Evolutionary conservation across 768 basidiomycete genomes (phyloP).

Genomic region (Paxillus ammoniavirescens): DNA sequence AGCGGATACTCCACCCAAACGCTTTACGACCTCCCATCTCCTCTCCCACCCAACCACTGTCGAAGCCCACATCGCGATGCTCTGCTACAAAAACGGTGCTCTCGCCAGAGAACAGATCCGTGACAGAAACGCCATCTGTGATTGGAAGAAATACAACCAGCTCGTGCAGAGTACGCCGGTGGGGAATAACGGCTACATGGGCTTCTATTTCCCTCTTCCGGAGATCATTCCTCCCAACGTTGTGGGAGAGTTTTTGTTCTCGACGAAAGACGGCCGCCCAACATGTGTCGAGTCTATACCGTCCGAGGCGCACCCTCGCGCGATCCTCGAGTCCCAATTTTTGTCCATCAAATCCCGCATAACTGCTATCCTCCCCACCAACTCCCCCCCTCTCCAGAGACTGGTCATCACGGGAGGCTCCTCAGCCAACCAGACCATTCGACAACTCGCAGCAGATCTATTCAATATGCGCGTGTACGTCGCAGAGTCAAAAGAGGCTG

Average conservation of each 20-base stretch:
- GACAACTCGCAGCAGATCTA: slow-evolving; percentile 76
- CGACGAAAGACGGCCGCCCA: slow-evolving; percentile 25
- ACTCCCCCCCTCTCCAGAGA: slow-evolving; percentile 51
- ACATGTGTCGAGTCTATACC: slow-evolving; percentile 39
- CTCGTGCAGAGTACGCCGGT: slow-evolving; percentile 52
- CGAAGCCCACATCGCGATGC: slow-evolving; percentile 79
- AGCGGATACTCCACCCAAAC: slow-evolving; percentile 57
- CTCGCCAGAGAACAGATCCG: slow-evolving; percentile 78
- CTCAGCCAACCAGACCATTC: slow-evolving; percentile 68
- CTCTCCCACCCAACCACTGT: slow-evolving; percentile 66
- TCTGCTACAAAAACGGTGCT: slow-evolving; percentile 89
- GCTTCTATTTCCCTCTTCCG: slow-evolving; percentile 48
- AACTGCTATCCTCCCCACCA: slow-evolving; percentile 59
- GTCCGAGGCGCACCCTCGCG: slow-evolving; percentile 56
- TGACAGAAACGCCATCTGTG: slow-evolving; percentile 54
- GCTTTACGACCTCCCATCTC: slow-evolving; percentile 74
- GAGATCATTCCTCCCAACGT: slow-evolving; percentile 26
- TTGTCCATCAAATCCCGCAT: slow-evolving; percentile 77
- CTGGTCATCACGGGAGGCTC: slow-evolving; percentile 81
- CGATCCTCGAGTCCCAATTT: slow-evolving; percentile 83
- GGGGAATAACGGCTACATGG: slow-evolving; percentile 48
- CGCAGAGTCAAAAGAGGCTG: slow-evolving; percentile 66
- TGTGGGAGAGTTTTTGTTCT: slow-evolving; percentile 48
- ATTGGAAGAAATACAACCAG: slow-evolving; percentile 72
- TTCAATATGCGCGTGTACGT: slow-evolving; percentile 74